phyloP scores from a whole-genome alignment of 2,329 filamentous ascomycete genomes.

The Septoria linicola region DNA sequence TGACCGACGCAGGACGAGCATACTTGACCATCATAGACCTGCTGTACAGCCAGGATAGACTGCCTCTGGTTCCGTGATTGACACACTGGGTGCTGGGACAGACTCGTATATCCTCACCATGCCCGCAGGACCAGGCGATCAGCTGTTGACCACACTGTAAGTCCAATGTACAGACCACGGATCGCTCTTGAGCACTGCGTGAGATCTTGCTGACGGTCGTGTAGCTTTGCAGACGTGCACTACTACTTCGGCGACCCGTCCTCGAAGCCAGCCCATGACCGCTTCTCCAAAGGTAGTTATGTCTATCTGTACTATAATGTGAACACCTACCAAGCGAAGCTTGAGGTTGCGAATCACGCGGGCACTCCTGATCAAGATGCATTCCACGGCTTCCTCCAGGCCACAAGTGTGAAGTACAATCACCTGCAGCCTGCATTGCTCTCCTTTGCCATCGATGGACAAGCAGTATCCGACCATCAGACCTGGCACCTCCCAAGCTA shows the following conservation, averaged over 20 bases:
- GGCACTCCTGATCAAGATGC: conserved; percentile 76
- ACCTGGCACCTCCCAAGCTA: conserved; percentile 75
- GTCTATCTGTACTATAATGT: conserved; percentile 78
- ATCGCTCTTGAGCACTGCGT: too few species aligned
- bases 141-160: conserved; percentile 49
- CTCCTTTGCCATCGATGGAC: conserved; percentile 61
- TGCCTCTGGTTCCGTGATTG: conserved; percentile 19
- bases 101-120: too few species aligned
- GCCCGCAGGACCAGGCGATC: conserved; percentile 51
- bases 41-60: conserved; percentile 26
- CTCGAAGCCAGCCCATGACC: conserved; percentile 69
- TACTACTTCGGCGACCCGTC: conserved; percentile 73
- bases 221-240: conserved; percentile 73
- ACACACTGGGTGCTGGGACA: too few species aligned
- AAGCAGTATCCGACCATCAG: conserved; percentile 43
- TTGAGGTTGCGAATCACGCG: conserved; percentile 74
- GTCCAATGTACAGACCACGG: too few species aligned
- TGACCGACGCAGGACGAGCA: conserved; percentile 31
- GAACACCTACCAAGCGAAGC: conserved; percentile 62
- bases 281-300: conserved; percentile 77
- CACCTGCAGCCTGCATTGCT: conserved; percentile 73
- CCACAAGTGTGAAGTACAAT: conserved; percentile 64
- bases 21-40: conserved; percentile 33
- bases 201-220: conserved; percentile 13
- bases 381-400: conserved; percentile 65